These are phyloP conservation scores for Rhizomucor miehei DNA, from an alignment of 371 early-diverging fungal genomes.

Conservation along the genomic window DNA sequence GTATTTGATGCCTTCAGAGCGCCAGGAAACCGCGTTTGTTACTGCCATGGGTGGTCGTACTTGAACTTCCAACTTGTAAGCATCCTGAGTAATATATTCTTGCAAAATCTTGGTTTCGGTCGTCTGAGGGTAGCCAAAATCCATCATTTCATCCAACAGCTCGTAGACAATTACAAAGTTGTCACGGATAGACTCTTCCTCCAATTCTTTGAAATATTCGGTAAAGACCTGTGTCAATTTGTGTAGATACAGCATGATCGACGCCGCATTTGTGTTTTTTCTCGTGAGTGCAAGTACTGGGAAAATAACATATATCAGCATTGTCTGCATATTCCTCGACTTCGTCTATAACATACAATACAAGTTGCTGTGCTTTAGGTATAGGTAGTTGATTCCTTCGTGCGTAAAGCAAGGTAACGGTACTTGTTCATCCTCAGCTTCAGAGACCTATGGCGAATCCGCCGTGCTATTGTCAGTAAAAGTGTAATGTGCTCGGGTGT, in stretches of 20 bases:
- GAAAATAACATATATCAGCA: not conserved
- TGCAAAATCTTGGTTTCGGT: constrained; percentile 96
- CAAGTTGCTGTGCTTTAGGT: constrained; percentile 92
- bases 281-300: constrained; percentile 93
- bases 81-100: constrained; percentile 98
- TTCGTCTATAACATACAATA: constrained; percentile 71
- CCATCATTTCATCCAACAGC: constrained; percentile 99
- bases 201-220: constrained; percentile 97
- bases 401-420: constrained; percentile 89
- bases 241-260: constrained; percentile 92
- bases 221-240: constrained; percentile 91
- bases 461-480: too few relatives aligned
- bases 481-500: too few relatives aligned
- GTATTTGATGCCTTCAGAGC: constrained; percentile 95
- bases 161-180: constrained; percentile 95
- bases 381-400: constrained; percentile 93
- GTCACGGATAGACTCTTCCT: constrained; percentile 96
- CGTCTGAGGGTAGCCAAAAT: constrained; percentile 98
- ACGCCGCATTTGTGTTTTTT: constrained; percentile 95
- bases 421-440: constrained; percentile 92
- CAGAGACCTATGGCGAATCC: constrained; percentile 43
- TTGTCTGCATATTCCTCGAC: not conserved
- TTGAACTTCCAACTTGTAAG: constrained; percentile 88
- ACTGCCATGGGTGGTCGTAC: constrained; percentile 95
- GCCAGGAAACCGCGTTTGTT: constrained; percentile 98